Percentiles rank a stretch among this genome's conserved stretches.
phyloP scores from a whole-genome alignment of 1,139 yeast genomes.

The Geotrichum carabidarum region DNA sequence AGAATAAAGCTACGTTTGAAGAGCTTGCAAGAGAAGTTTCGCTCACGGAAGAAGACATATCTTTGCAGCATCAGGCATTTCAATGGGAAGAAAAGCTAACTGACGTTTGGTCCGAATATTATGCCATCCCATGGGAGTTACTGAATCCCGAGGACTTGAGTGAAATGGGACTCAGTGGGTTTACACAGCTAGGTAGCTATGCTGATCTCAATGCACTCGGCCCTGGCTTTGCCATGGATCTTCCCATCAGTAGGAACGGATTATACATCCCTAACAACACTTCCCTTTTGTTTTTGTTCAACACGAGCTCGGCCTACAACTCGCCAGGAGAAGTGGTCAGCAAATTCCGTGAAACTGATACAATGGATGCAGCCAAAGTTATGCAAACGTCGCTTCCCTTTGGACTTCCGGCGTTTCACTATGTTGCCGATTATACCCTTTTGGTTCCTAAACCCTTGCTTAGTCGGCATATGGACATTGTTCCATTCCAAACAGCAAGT shows the following conservation, averaged over 20 bases:
- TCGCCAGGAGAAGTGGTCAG: not conserved
- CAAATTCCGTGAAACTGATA: not conserved
- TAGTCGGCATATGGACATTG: not conserved
- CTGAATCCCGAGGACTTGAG: constrained; percentile 23
- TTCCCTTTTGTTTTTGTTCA: constrained; percentile 28
- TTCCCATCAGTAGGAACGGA: constrained; percentile 21
- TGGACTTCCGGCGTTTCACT: constrained; percentile 27
- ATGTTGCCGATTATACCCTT: constrained; percentile 24
- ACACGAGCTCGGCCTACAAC: constrained; percentile 20
- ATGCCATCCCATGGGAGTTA: constrained; percentile 25
- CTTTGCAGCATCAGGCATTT: constrained; percentile 10
- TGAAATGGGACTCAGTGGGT: constrained; percentile 20
- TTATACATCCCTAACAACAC: constrained; percentile 26
- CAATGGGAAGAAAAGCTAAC: constrained; percentile 12
- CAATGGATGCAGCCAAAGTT: constrained; percentile 16
- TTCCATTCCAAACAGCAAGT: constrained; percentile 22
- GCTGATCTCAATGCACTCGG: constrained; percentile 22
- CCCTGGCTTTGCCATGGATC: constrained; percentile 20
- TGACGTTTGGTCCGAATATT: constrained; percentile 24
- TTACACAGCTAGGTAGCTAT: constrained; percentile 15
- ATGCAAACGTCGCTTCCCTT: constrained; percentile 28
- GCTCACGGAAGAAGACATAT: constrained; percentile 13
- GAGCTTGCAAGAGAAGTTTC: not conserved
- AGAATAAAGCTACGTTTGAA: not conserved
- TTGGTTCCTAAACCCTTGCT: constrained; percentile 24